Conservation (phyloP, 176 grass and related monocot genomes). For the Puya raimondii region DNA sequence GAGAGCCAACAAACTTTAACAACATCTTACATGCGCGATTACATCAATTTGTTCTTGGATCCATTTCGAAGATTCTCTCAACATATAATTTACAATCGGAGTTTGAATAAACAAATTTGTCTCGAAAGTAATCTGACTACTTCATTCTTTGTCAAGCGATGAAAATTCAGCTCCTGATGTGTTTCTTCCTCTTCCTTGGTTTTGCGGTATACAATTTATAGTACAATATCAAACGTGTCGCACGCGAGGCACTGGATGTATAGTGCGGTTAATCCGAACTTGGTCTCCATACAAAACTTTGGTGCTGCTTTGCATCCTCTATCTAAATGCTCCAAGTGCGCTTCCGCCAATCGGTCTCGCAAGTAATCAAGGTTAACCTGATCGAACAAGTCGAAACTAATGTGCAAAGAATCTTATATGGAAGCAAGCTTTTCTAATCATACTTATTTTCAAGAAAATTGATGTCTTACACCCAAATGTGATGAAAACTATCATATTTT, state of each 20-base stretch:
- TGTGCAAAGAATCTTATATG: not conserved
- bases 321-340: constrained; percentile 59
- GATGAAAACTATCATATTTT: too few relatives aligned
- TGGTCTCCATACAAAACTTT: constrained; percentile 55
- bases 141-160: not conserved
- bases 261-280: constrained; percentile 75
- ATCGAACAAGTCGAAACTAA: constrained; percentile 11
- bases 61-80: too few relatives aligned
- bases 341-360: constrained; percentile 47
- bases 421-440: not conserved
- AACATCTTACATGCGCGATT: too few relatives aligned
- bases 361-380: constrained; percentile 76
- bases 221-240: constrained; percentile 63
- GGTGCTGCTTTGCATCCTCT: constrained; percentile 80
- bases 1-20: too few relatives aligned
- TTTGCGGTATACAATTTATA: constrained; percentile 26
- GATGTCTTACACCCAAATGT: not conserved
- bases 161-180: not conserved
- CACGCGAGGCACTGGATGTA: constrained; percentile 73
- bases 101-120: too few relatives aligned
- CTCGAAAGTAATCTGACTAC: too few relatives aligned
- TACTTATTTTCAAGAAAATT: not conserved
- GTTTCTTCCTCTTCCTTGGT: not conserved
- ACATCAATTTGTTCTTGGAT: too few relatives aligned
- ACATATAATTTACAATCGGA: too few relatives aligned